Percentiles rank a stretch among this genome's conserved stretches.
phyloP scores from a whole-genome alignment of 306 rosid species.

The Cucumis melo region DNA sequence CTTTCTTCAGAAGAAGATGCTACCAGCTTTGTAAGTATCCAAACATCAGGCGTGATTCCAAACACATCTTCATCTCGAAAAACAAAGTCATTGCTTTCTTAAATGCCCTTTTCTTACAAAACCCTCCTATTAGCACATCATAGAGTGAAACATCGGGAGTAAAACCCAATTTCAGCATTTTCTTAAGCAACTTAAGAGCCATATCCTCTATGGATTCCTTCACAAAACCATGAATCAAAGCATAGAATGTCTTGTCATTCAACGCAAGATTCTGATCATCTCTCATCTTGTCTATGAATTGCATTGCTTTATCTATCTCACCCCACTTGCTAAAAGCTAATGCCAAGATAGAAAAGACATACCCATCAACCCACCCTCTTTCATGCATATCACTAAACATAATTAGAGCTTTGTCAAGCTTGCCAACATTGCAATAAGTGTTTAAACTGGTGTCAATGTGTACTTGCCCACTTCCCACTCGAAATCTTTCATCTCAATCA shows the following conservation, averaged over 20 bases:
- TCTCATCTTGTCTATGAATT: conserved; percentile 52
- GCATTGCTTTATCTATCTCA: conserved; percentile 55
- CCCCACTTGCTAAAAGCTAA: conserved; percentile 54
- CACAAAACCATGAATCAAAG: conserved; percentile 70
- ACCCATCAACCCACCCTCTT: conserved; percentile 53
- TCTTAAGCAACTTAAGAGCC: conserved; percentile 48
- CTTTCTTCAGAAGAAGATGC: conserved; percentile 32
- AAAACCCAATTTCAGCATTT: conserved; percentile 49
- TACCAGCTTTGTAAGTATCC: conserved; percentile 35
- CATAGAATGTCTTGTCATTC: conserved; percentile 53
- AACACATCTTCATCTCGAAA: conserved; percentile 45
- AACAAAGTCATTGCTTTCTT: conserved; percentile 42
- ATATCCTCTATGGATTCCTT: conserved; percentile 36
- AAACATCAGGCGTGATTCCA: conserved; percentile 40
- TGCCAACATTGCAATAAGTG: conserved; percentile 44
- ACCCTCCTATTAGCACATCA: conserved; percentile 66
- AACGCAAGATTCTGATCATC: conserved; percentile 21
- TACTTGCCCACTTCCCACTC: conserved; percentile 45
- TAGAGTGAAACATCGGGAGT: conserved; percentile 45
- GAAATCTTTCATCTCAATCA: conserved; percentile 38
- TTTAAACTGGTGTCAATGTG: conserved; percentile 41
- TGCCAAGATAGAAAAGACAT: conserved; percentile 32
- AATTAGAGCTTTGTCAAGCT: conserved; percentile 39
- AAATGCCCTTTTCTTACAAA: conserved; percentile 38
- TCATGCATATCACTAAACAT: conserved; percentile 36